Base-by-base conservation (phyloP, 2,329 filamentous ascomycete genomes). In the Microdochium nivale region DNA sequence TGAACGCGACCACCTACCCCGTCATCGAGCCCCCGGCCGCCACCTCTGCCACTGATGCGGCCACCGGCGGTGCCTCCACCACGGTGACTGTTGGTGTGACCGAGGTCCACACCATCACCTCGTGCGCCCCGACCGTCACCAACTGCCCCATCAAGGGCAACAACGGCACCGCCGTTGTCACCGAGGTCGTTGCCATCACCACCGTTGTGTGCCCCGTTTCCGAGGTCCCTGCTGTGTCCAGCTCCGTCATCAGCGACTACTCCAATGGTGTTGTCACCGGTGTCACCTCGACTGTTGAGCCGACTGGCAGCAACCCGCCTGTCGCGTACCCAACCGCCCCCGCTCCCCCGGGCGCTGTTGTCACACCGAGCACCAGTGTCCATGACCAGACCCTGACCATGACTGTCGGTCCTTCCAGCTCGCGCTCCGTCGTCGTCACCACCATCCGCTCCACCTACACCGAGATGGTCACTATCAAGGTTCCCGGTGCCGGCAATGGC, bases 171-270 rank as follows among this genome's bases (percentile, higher is more conserved):
- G 60, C 58, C 32, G 58, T 64, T 4, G 62, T 67, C 33, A 70
- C 68, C 19, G 62, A 68, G 59, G 64, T 67, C 43, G 60, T 70
- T 35, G 60, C 66, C 32, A 54, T 67, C 27, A 69, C 65, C 50
- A 69, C 66, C 16, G 67, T 63, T 16, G 58, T 70, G 49, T 70
- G 67, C 60, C 67, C 68, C 14, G 65, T 68, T 9, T 60, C 63
- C 32, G 65, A 59, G 3, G 62, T 58, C 14, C 55, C 61, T 37
- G 61, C 59, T 27, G 54, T 65, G 49, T 64, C 64, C 16, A 65
- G 59, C 59, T 63, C 63, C 51, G 48, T 65, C 25, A 54, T 65
- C 10, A 59, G 55, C 24, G 63, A 59, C 37, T 62, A 66, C 60
- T 61, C 58, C 62, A 64, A 60, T 27, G 64, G 64, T 37, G 57